Percentiles rank a stretch among this genome's conserved stretches.
phyloP scores from a whole-genome alignment of 1,284 basidiomycete genomes.

The Malassezia globosa region DNA sequence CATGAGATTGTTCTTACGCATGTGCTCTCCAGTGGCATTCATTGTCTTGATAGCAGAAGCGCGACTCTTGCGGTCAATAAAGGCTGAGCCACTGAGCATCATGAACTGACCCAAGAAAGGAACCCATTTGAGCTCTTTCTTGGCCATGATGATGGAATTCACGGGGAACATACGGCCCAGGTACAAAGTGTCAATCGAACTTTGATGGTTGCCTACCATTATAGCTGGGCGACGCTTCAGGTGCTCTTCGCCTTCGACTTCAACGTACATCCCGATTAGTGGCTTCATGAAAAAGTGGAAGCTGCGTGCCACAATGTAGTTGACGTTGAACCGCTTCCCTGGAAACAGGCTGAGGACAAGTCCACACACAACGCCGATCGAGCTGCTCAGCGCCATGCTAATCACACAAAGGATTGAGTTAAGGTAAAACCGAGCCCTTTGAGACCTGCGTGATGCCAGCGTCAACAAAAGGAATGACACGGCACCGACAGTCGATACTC shows the following conservation, averaged over 20 bases:
- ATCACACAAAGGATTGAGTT: slow-evolving; percentile 57
- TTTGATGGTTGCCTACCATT: slow-evolving; percentile 80
- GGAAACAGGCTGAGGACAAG: slow-evolving; percentile 62
- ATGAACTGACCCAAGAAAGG: slow-evolving; percentile 82
- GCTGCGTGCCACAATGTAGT: slow-evolving; percentile 68
- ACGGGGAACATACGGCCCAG: slow-evolving; percentile 78
- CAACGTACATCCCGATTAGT: slow-evolving; percentile 60
- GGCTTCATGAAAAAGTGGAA: slow-evolving; percentile 67
- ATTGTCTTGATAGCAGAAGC: slow-evolving; percentile 65
- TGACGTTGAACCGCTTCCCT: slow-evolving; percentile 64
- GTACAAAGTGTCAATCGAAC: slow-evolving; percentile 48
- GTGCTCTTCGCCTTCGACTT: slow-evolving; percentile 76
- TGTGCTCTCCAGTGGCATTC: slow-evolving; percentile 63
- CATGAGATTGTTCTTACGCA: slow-evolving; percentile 64
- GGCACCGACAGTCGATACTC: slow-evolving; percentile 24
- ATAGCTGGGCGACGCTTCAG: slow-evolving; percentile 60
- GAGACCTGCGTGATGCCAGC: slow-evolving; percentile 32
- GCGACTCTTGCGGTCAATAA: slow-evolving; percentile 76
- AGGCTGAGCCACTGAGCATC: slow-evolving; percentile 79
- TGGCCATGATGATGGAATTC: slow-evolving; percentile 78
- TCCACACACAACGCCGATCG: slow-evolving; percentile 64
- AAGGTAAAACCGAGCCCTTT: slow-evolving; percentile 31
- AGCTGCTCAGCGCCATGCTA: slow-evolving; percentile 62
- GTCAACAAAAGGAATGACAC: slow-evolving; percentile 29
- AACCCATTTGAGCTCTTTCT: slow-evolving; percentile 74